Base-by-base conservation (phyloP, 2,329 filamentous ascomycete genomes). In the Talaromyces funiculosus region DNA sequence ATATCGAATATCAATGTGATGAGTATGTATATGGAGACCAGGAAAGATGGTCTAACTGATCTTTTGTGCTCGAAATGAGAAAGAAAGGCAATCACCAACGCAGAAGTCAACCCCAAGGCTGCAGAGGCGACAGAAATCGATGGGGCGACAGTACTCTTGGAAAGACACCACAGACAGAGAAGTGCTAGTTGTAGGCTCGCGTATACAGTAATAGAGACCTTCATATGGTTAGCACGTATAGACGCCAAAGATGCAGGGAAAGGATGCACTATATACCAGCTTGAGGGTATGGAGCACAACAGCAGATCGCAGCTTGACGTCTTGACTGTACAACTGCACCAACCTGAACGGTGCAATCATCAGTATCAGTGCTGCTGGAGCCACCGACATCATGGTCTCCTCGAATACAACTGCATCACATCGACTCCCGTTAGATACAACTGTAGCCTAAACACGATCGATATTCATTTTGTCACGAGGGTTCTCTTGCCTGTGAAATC, bases 1-100 rank as follows among this genome's bases (percentile, higher is more conserved):
- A 71, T 69, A 64, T 80, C 78, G 43, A 81, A 71, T 6, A 78
- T 38, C 22, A 75, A 58, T 0, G 78, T 74, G 57, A 78, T 53
- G 5, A 76, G 66, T 5, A 81, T 69, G 61, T 80, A 81, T 18
- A 74, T 59, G 38, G 72, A 72, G 16, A 78, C 63, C 8, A 77
- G 60, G 38, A 72, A 70, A 1, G 77, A 78, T 4, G 77, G 75
- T 18, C 72, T 68, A 24, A 74, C 61, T 5, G 67, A 69, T 14
- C 69, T 64, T 49, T 65, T 43, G 24, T 72, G 68, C 59, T 71
- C 69, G 22, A 67, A 61, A 40, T 65, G 43, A 37, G 53, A 61
- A 3, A 61, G 22, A 20, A 58, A 35, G 29, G 18, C 54, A 57
- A 45, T 45, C 42, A 45, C 42, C 22, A 16, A 24, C 6, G 53